Evolutionary conservation across 805 yeast genomes (phyloP).

Genomic region (Isabelozyma rhagii): DNA sequence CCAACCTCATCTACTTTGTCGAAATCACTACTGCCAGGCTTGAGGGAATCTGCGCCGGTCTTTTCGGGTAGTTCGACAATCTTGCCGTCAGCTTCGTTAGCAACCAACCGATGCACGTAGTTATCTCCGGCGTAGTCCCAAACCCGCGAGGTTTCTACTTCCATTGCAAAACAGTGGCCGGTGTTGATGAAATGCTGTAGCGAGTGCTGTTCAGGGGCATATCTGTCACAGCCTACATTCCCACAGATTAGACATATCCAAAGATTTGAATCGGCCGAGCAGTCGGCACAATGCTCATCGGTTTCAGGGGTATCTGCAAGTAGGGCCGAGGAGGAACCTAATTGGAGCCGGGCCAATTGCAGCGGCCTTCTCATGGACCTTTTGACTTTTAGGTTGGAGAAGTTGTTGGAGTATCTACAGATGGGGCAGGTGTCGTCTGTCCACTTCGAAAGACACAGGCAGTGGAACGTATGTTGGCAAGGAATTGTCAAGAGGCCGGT

Average conservation of each 20-base stretch:
- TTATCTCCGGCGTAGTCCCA: conserved; percentile 95
- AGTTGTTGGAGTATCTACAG: conserved; percentile 68
- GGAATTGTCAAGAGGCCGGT: conserved; percentile 85
- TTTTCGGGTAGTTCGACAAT: conserved; percentile 67
- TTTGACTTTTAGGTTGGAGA: conserved; percentile 32
- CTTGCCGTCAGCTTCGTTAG: conserved; percentile 86
- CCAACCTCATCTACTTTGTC: conserved; percentile 57
- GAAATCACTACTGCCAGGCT: neutral
- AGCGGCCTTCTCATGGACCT: conserved; percentile 31
- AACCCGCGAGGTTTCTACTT: conserved; percentile 74
- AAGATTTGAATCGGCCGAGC: conserved; percentile 58
- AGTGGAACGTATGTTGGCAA: conserved; percentile 91
- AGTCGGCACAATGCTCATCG: conserved; percentile 46
- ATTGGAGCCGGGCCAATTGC: conserved; percentile 12
- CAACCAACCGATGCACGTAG: conserved; percentile 81
- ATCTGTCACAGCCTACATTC: conserved; percentile 87
- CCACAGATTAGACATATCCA: conserved; percentile 94
- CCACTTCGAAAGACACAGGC: conserved; percentile 86
- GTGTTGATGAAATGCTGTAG: conserved; percentile 74
- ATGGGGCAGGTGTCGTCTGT: conserved; percentile 88
- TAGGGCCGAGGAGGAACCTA: neutral
- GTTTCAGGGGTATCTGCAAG: neutral
- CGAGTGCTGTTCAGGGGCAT: conserved; percentile 77
- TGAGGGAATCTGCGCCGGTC: neutral
- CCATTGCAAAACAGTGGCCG: conserved; percentile 91